These are phyloP conservation scores for Pterulicium gracile DNA, from an alignment of 1,284 basidiomycete genomes.

Conservation along the genomic window DNA sequence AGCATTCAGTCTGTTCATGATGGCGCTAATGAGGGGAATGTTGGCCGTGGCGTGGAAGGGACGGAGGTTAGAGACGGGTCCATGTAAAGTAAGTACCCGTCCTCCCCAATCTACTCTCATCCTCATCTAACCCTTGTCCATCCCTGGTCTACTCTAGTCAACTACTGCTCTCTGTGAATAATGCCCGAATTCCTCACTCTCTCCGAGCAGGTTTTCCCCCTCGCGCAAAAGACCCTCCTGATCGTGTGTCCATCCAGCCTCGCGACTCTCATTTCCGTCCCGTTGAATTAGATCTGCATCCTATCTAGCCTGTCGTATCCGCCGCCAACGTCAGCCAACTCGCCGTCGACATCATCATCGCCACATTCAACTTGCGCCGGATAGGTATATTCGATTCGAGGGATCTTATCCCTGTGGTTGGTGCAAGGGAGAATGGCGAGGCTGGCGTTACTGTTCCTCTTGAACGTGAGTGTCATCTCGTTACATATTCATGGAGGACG, in stretches of 20 bases:
- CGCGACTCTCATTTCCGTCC: too few species aligned
- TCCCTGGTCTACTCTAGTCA: too few species aligned
- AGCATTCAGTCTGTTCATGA: too few species aligned
- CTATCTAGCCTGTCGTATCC: conserved; percentile 62
- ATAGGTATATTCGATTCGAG: conserved; percentile 52
- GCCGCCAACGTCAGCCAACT: conserved; percentile 73
- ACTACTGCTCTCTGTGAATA: too few species aligned
- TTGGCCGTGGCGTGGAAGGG: too few species aligned
- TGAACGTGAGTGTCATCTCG: conserved; percentile 41
- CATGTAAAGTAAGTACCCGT: too few species aligned
- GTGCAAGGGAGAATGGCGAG: conserved; percentile 46
- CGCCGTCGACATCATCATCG: conserved; percentile 61
- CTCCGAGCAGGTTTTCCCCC: conserved; percentile 16
- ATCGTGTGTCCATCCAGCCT: conserved; percentile 28
- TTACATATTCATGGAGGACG: conserved; percentile 3
- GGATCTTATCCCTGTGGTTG: conserved; percentile 59
- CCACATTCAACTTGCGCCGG: conserved; percentile 46
- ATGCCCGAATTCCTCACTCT: conserved; percentile 30
- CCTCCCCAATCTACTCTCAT: too few species aligned
- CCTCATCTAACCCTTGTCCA: too few species aligned
- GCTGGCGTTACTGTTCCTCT: conserved; percentile 58
- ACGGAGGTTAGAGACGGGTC: too few species aligned
- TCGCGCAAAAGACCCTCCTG: conserved; percentile 36
- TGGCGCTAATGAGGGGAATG: too few species aligned
- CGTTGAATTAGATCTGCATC: too few species aligned